Conservation (phyloP, 805 yeast species). For the Candida ulmi region DNA sequence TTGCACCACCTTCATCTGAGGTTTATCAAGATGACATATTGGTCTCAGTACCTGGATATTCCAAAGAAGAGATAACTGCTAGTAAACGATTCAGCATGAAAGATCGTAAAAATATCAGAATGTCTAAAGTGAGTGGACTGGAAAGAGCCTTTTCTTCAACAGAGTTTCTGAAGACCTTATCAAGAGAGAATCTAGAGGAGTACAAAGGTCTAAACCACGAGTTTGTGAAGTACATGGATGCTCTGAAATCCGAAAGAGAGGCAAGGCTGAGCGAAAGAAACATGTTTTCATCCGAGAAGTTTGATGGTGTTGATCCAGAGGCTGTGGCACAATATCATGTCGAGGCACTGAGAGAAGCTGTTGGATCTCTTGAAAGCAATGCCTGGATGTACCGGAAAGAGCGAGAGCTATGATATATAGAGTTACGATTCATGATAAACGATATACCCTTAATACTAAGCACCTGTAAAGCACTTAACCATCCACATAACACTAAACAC, state of each 20-base stretch:
- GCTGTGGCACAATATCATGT: not conserved
- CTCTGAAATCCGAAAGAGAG: not conserved
- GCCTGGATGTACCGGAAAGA: not conserved
- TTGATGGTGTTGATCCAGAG: not conserved
- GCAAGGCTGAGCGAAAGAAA: not conserved
- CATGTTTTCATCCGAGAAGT: not conserved
- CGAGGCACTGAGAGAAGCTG: not conserved
- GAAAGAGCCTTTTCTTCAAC: constrained; percentile 18
- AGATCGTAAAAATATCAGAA: constrained; percentile 20
- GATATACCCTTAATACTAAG: too few species aligned
- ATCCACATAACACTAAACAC: too few species aligned
- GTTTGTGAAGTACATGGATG: constrained; percentile 2
- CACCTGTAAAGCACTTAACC: too few species aligned
- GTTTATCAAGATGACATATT: constrained; percentile 19
- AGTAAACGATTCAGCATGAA: constrained; percentile 17
- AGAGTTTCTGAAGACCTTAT: constrained; percentile 12
- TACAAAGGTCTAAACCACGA: constrained; percentile 16
- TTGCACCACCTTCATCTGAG: constrained; percentile 12
- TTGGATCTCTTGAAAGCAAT: not conserved
- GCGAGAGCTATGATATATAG: not conserved
- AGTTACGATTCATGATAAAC: not conserved
- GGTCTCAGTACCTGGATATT: constrained; percentile 22
- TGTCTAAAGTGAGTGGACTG: constrained; percentile 16
- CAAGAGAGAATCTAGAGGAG: constrained; percentile 11
- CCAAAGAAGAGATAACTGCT: constrained; percentile 21